Evolutionary conservation across 345 rosid genomes (phyloP).

Genomic region (Rhizophora mangle): DNA sequence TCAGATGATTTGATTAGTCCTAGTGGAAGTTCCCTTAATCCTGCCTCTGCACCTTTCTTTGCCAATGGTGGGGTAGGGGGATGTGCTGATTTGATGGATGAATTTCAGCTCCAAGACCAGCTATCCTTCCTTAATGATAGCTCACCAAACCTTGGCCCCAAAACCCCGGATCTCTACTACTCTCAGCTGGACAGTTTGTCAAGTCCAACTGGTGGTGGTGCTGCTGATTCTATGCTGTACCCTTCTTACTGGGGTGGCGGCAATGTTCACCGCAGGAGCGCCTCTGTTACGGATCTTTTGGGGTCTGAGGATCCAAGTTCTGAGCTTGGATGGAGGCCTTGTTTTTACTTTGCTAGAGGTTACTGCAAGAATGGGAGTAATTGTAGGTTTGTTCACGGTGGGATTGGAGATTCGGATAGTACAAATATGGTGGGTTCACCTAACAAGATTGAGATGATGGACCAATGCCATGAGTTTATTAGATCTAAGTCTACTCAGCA

Average conservation of each 20-base stretch:
- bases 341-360: constrained; percentile 87
- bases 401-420: constrained; percentile 42
- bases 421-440: constrained; percentile 60
- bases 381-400: constrained; percentile 78
- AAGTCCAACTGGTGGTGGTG: constrained; percentile 28
- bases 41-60: constrained; percentile 66
- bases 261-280: constrained; percentile 62
- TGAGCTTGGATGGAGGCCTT: constrained; percentile 84
- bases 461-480: constrained; percentile 64
- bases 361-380: constrained; percentile 80
- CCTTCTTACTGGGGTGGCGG: constrained; percentile 47
- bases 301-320: constrained; percentile 59
- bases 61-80: constrained; percentile 42
- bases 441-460: constrained; percentile 60
- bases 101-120: constrained; percentile 62
- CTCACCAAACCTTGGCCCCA: constrained; percentile 33
- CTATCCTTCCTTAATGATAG: constrained; percentile 61
- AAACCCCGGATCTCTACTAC: constrained; percentile 46
- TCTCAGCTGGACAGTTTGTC: constrained; percentile 36
- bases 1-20: constrained; percentile 56
- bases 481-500: constrained; percentile 85
- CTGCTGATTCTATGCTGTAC: constrained; percentile 32
- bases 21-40: constrained; percentile 40
- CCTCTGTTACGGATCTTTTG: constrained; percentile 65
- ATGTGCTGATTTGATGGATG: constrained; percentile 48